phyloP scores from a whole-genome alignment of 78 protist genomes.

The Dictyostelium purpureum region DNA sequence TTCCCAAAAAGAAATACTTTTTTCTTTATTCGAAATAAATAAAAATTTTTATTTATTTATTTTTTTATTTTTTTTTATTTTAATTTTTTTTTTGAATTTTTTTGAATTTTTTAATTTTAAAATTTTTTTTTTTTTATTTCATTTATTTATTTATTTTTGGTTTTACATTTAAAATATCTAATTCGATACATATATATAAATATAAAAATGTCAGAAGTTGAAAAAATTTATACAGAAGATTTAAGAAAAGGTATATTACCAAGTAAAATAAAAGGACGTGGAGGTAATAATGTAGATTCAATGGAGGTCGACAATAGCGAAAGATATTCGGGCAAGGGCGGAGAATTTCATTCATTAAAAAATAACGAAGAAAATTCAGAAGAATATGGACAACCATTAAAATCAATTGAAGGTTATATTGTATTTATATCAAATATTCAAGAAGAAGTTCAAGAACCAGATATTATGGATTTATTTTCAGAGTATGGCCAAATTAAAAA shows the following conservation, averaged over 20 bases:
- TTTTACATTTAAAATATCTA: not conserved
- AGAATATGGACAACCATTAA: slow-evolving; percentile 22
- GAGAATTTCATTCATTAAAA: slow-evolving; percentile 32
- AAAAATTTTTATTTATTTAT: too few relatives aligned
- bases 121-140: not conserved
- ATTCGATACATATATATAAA: not conserved
- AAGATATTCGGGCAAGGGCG: slow-evolving; percentile 49
- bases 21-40: too few relatives aligned
- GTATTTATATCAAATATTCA: slow-evolving; percentile 88
- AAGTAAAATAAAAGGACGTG: slow-evolving; percentile 52
- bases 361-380: not conserved
- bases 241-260: slow-evolving; percentile 65
- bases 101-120: not conserved
- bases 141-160: not conserved
- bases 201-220: slow-evolving; percentile 18
- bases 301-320: slow-evolving; percentile 12
- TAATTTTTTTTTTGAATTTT: not conserved
- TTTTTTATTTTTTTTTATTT: not conserved
- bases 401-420: slow-evolving; percentile 96
- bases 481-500: slow-evolving; percentile 93
- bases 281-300: not conserved
- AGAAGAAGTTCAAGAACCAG: slow-evolving; percentile 94
- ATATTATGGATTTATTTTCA: slow-evolving; percentile 85
- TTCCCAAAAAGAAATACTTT: too few relatives aligned
- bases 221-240: slow-evolving; percentile 47